Evolutionary conservation across 1,139 yeast genomes (phyloP), one percentile per base, ranked within the genome.

Genomic region (Protomyces pachydermus): DNA sequence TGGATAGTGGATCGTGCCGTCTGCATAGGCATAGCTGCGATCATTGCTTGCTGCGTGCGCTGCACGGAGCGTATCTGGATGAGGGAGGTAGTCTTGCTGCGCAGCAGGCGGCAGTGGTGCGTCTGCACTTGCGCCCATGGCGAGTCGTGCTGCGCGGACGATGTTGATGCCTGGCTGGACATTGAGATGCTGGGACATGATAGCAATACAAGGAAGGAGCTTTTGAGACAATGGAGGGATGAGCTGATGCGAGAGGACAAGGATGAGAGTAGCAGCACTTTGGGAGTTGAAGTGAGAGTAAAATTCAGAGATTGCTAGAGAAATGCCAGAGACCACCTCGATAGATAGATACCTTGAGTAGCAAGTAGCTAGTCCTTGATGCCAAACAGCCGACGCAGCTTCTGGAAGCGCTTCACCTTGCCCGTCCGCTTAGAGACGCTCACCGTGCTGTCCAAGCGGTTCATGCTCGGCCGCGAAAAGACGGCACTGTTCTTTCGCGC

Each of bases 391-490:
- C 54, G 45, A 16, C 64, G 58, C 12, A 60, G 54, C 23, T 52
- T 52, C 58, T 60, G 58, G 34, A 60, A 60, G 50, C 54, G 53
- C 50, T 60, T 60, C 23, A 56, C 57, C 54, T 60, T 60, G 54
- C 64, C 63, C 12, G 63, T 60, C 51, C 48, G 42, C 23, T 46
- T 42, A 12, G 48, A 32, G 34, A 42, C 48, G 10, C 50, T 32
- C 35, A 46, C 54, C 14, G 42, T 39, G 32, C 56, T 51, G 23
- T 20, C 42, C 9, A 46, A 18, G 1, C 62, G 53, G 20, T 37
- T 20, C 12, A 28, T 18, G 3, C 28, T 25, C 16, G 54, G 61
- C 14, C 55, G 38, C 16, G 9, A n/a, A 4, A 10, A 20, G 23
- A 20, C 12, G 4, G 45, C 54, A n/a, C 32, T 9, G 8, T 46